These are phyloP conservation scores for Alternaria ventricosa DNA, from an alignment of 2,329 filamentous ascomycete species.

Conservation along the genomic window DNA sequence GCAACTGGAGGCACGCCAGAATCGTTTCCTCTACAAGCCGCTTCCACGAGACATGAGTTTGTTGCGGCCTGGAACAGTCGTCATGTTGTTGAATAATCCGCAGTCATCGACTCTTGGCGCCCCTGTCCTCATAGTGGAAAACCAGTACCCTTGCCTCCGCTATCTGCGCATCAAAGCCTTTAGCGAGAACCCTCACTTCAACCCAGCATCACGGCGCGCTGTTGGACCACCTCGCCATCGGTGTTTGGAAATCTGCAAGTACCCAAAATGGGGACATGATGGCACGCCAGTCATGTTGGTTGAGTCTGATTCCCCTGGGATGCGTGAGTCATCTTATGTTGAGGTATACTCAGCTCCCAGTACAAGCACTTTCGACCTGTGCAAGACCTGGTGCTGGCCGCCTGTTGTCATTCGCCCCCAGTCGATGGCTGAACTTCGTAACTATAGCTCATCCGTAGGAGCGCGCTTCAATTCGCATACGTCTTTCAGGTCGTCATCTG, in stretches of 20 bases:
- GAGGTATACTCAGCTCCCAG: conserved; percentile 10
- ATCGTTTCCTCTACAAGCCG: conserved; percentile 31
- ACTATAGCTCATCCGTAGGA: neutral
- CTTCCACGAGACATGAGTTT: conserved; percentile 13
- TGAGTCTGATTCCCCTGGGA: conserved; percentile 14
- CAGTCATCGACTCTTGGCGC: conserved; percentile 20
- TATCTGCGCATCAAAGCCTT: conserved; percentile 23
- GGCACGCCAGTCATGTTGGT: conserved; percentile 22
- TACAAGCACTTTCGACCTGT: conserved; percentile 2
- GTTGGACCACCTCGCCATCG: neutral
- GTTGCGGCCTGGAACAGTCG: conserved; percentile 14
- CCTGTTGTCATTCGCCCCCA: conserved; percentile 2
- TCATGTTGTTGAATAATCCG: conserved; percentile 23
- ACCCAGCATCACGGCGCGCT: neutral
- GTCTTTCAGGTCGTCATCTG: neutral
- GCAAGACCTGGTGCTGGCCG: conserved; percentile 28
- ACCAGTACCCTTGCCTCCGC: conserved; percentile 14
- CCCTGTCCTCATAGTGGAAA: conserved; percentile 21
- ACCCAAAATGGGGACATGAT: conserved; percentile 6
- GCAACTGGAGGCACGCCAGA: conserved; percentile 27
- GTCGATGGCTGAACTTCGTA: neutral
- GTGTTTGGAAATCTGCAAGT: conserved; percentile 14
- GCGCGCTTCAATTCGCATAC: neutral
- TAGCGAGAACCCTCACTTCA: conserved; percentile 15
- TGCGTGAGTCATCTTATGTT: conserved; percentile 27